Conservation (phyloP, 768 basidiomycete genomes). For the Naganishia vaughanmartiniae region DNA sequence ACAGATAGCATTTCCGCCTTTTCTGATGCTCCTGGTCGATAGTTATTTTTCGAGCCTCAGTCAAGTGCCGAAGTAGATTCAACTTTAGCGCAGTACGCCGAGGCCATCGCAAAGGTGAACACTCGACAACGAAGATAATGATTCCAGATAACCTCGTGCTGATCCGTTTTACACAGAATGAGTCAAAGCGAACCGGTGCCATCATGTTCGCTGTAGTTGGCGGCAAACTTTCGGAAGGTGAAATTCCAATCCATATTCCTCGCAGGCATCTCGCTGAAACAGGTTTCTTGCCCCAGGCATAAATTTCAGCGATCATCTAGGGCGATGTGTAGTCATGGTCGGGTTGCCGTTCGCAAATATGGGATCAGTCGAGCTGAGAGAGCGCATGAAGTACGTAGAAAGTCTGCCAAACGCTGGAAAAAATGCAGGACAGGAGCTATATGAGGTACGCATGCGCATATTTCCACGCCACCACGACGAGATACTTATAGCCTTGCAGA, state of each 20-base stretch:
- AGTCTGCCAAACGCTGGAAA: constrained; percentile 51
- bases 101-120: constrained; percentile 53
- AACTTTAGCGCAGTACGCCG: constrained; percentile 69
- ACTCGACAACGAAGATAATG: not conserved
- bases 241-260: not conserved
- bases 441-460: constrained; percentile 58
- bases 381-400: constrained; percentile 84
- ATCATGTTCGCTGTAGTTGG: constrained; percentile 91
- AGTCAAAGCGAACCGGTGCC: constrained; percentile 59
- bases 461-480: not conserved
- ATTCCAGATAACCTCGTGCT: not conserved
- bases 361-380: constrained; percentile 82
- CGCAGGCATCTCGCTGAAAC: too few relatives aligned
- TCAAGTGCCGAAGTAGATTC: constrained; percentile 68
- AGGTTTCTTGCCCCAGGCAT: constrained; percentile 53
- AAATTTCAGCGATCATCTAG: constrained; percentile 71
- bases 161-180: constrained; percentile 2
- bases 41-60: constrained; percentile 90
- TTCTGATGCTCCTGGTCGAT: constrained; percentile 20
- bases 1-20: not conserved
- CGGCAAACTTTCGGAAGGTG: constrained; percentile 89
- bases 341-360: constrained; percentile 92
- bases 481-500: constrained; percentile 33
- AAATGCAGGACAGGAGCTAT: constrained; percentile 63
- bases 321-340: constrained; percentile 78